Base-by-base conservation (phyloP, 345 rosid species). In the Fremontodendron californicum region DNA sequence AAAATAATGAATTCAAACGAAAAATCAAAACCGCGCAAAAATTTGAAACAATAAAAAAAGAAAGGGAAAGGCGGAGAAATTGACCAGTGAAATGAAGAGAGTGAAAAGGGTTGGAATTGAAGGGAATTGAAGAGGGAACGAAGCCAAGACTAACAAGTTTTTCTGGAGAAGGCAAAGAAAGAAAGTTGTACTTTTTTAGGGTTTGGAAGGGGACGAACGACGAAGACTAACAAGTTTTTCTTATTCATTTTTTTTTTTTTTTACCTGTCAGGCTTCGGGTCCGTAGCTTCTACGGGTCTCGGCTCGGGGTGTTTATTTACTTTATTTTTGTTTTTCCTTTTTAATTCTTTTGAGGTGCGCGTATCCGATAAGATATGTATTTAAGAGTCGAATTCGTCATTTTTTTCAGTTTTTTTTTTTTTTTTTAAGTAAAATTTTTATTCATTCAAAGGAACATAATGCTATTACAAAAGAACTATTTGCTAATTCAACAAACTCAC, bases 201-300 rank as follows among this genome's bases (percentile, higher is more conserved):
- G 73, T 69, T 69, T 29, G 55, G 31, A 69, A 27, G 51, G 39
- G 55, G 70, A 43, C 54, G 73, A 67, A 42, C n/a, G 10, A 69
- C 73, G 54, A 45, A 16, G 37, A 69, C 73, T 25, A 55, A 9
- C 9, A 0, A 40, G 0, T 3, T n/a, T n/a, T n/a, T 13, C 0
- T 9, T n/a, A n/a, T n/a, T n/a, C n/a, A n/a, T n/a, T 40, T 10
- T 21, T 27, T 10, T 18, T 54, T 54, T 18, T 18, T 19, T 6
- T 51, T 33, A 33, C 1, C 31, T 9, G 3, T 5, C 40, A 37
- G 46, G 18, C 12, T 19, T 55, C 61, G 61, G 61, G 61, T 21
- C 40, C 66, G 66, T 16, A 6, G 40, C 40, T 13, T 61, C 21
- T 31, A 15, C 2, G 13, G 61, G 61, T 21, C 61, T 55, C 15